Evolutionary conservation across 108 stramenopile species (phyloP).

Genomic region (Conticribra guillardii): DNA sequence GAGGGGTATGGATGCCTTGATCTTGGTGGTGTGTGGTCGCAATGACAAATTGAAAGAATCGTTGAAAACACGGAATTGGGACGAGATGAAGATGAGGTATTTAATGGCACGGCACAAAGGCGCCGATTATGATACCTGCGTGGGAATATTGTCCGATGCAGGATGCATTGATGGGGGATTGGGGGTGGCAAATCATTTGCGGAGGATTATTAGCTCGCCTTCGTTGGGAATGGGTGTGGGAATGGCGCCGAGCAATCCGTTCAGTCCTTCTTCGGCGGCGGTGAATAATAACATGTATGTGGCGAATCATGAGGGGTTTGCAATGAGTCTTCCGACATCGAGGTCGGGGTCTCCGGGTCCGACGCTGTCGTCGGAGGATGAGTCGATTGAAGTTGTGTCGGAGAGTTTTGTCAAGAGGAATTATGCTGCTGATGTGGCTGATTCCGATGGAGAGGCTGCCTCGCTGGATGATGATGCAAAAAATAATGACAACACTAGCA

Average conservation of each 20-base stretch:
- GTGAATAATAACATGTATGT: not conserved
- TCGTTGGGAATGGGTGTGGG: conserved; percentile 15
- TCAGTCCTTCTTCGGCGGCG: conserved; percentile 9
- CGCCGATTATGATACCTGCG: conserved; percentile 42
- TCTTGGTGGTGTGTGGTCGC: conserved; percentile 96
- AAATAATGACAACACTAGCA: too few species aligned
- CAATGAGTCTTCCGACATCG: conserved; percentile 24
- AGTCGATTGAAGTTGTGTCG: conserved; percentile 27
- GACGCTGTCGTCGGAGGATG: not conserved
- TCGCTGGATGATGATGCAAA: conserved; percentile 6
- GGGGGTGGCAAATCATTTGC: conserved; percentile 60
- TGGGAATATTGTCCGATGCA: conserved; percentile 39
- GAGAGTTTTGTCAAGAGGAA: conserved; percentile 26
- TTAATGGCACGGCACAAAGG: conserved; percentile 30
- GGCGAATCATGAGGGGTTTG: not conserved
- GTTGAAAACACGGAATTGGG: conserved; percentile 75
- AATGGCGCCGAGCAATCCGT: conserved; percentile 8
- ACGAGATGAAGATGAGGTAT: conserved; percentile 27
- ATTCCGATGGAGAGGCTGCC: not conserved
- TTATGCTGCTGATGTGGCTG: conserved; percentile 5
- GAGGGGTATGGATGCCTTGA: conserved; percentile 71
- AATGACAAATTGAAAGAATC: conserved; percentile 57
- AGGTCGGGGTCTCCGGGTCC: conserved; percentile 21
- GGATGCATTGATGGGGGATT: conserved; percentile 76
- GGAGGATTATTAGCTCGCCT: conserved; percentile 52